phyloP scores from a whole-genome alignment of 1,284 basidiomycete species.

The Cutaneotrichosporon cavernicola region DNA sequence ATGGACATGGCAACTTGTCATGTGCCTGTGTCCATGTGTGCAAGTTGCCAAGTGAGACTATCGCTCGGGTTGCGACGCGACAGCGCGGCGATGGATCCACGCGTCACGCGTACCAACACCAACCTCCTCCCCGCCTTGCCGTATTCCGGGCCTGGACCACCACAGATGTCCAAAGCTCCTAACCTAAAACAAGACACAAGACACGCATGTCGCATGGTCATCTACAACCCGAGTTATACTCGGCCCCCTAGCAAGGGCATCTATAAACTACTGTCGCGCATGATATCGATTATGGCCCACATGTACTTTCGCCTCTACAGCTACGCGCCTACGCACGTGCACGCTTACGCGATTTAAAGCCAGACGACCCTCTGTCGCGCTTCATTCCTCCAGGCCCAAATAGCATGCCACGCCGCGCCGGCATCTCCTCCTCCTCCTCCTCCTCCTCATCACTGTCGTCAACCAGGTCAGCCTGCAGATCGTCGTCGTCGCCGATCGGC shows the following conservation, averaged over 20 bases:
- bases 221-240: background rate
- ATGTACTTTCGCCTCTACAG: background rate
- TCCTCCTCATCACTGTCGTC: conserved; percentile 3
- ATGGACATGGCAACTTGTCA: too few species aligned
- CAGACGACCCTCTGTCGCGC: conserved; percentile 11
- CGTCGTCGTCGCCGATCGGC: conserved; percentile 13
- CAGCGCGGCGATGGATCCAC: too few species aligned
- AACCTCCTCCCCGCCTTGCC: too few species aligned
- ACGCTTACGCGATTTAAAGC: conserved; percentile 7
- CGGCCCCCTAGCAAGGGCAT: background rate
- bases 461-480: conserved; percentile 11
- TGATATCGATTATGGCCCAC: background rate
- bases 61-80: too few species aligned
- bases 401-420: conserved; percentile 21
- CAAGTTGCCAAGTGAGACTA: too few species aligned
- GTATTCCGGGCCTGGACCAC: too few species aligned
- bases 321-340: background rate
- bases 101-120: too few species aligned
- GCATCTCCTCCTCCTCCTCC: conserved; percentile 16
- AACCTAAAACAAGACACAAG: background rate
- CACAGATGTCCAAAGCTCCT: too few species aligned
- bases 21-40: too few species aligned
- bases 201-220: background rate
- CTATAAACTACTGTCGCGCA: background rate
- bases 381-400: conserved; percentile 10